Base-by-base conservation (phyloP, 129 eudicot genomes). In the Rutidosis leptorrhynchoides region DNA sequence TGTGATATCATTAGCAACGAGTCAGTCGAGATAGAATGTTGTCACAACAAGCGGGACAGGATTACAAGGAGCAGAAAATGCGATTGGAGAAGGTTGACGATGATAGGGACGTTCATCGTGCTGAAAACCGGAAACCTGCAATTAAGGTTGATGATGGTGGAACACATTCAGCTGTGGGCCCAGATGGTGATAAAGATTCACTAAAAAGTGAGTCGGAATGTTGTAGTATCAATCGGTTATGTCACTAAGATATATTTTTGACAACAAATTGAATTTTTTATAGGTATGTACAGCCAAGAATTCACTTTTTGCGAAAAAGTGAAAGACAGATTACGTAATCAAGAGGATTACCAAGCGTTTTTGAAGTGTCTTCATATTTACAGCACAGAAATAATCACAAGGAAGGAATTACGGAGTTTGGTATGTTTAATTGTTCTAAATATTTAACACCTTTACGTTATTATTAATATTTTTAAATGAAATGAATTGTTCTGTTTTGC, bases 301-400 rank as follows among this genome's bases (percentile, higher is more conserved):
- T 89, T 86, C 70, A 74, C 70, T 26, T 94, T 94, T 69, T 89
- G 97, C 79, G 95, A 94, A 69, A 94, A 89, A 79, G 99, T 94
- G 67, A 94, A 94, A 84, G 99, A 86, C 48, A 86, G 87, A 53
- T 71, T 94, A 76, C 79, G 72, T 23, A 89, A 72, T 79, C 79
- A 87, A 46, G 97, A 81, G 64, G 99, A 94, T 77, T 94, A 94
- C 67, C 99, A 94, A 76, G 97, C 99, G 33, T 94, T 94, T 57
- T 78, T 94, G 80, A 94, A 89, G 84, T 94, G 99, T 79, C 95
- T 94, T 65, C 95, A 94, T 69, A 94, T 94, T 26, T 94, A 84
- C 72, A 94, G 88, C 83, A 94, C 95, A 48, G 97, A 90, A 72
- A 94, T 94, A 79, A 94, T 94, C 40, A 89, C 99, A 33, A 84